Evolutionary conservation across 164 flowering plant species (phyloP), one percentile per base, ranked within the genome.

Genomic region (Euptelea pleiosperma): DNA sequence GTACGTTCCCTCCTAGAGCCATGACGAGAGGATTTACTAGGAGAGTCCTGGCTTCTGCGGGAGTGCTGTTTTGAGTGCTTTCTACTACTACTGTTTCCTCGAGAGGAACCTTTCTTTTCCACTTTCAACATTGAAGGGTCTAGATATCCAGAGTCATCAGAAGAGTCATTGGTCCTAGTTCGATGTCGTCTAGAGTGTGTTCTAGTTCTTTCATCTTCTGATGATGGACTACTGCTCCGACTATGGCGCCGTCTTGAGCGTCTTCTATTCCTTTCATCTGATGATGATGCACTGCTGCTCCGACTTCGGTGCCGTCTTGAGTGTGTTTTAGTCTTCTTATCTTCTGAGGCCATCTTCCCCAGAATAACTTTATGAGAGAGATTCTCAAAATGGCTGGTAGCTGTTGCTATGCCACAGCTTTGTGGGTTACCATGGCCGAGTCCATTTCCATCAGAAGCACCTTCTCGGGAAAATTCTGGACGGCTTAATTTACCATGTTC

Each of bases 21-120:
- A 64, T 65, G 75, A 34, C 35, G 75, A 52, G 69, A 69, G 55
- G 81, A 77, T 57, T 73, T 73, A 33, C 49, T 41, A 6, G 75
- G 74, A 40, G 87, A 83, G 26, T 70, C 77, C 63, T 69, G 66
- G 25, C 64, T 55, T 33, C 68, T 54, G 36, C 65, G 73, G 47
- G 70, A 76, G 29, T 55, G 76, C 53, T 76, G 81, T 67, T 78
- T 82, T 12, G 87, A 81, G 65, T 75, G 86, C 53, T 78, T 87
- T 62, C 75, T 76, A 58, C 82, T 71, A 70, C 88, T 63, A 57
- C 81, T 79, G 64, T 75, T 85, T 50, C 78, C 75, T 62, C 75
- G 61, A 33, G 86, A 80, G 19, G 85, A 75, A 54, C 61, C 63
- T 56, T 68, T 79, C 71, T 71, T 78, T 44, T 65, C 67, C 35